Base-by-base conservation (phyloP, 768 basidiomycete species). In the Podaxis mareebaensis region DNA sequence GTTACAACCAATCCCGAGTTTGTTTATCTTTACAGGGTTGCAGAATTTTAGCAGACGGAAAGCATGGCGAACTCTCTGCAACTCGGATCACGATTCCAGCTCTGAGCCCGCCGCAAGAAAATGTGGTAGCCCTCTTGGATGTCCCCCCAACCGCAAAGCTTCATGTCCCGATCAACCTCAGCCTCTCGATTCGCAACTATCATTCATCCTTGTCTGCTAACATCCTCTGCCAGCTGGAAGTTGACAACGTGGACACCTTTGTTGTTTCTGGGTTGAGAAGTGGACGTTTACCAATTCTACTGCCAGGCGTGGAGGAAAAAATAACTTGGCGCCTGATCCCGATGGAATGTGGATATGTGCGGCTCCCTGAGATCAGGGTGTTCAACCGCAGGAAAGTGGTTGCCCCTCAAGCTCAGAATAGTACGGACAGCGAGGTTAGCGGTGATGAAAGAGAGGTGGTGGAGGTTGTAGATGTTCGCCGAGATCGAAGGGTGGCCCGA, bases 221-320 rank as follows among this genome's bases (percentile, higher is more conserved):
- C 66, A 74, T 96, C 38, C 78, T 84, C 11, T 81, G 95, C 8
- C 85, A 89, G 38, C 79, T 95, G 30, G 94, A 96, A 59, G 81
- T 86, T 1, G 87, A 89, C 15, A 64, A 75, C 0, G 75, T 82
- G 12, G 92, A 92, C 46, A 80, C 82, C n/a, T 96, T 97, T 73
- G 85, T 95, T 15, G 85, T 95, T 48, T 84, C 92, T 2, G 95
- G 96, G 0, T 71, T 91, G 39, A 79, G 92, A 53, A 83, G 78
- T 54, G 85, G 86, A 3, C 83, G 87, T 10, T 66, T 93, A 8
- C 88, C 92, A 2, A 75, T 90, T 51, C 76, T 98, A n/a, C 77
- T 92, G 48, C 90, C 94, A 0, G 88, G 88, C 4, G 77, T 80
- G 28, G 91, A 93, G 72, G 87, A 87, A 67, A 80, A 73, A 63